phyloP scores from a whole-genome alignment of 140 eudicot genomes.

The Stevia rebaudiana region DNA sequence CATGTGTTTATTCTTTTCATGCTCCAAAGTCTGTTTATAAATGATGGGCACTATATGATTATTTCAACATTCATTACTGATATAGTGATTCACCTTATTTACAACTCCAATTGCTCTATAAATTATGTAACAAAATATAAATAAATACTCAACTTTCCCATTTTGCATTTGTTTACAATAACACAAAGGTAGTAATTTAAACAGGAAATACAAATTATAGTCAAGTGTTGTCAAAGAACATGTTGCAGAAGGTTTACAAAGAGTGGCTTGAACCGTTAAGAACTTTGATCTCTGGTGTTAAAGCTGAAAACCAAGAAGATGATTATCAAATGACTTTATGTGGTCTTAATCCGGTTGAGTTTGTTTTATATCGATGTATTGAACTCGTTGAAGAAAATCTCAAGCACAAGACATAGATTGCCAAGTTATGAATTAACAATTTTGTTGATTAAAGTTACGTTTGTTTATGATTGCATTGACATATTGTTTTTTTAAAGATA shows the following conservation, averaged over 20 bases:
- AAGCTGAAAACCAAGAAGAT: slow-evolving; percentile 43
- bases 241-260: slow-evolving; percentile 50
- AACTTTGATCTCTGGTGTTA: slow-evolving; percentile 41
- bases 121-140: neutral
- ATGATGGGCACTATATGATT: neutral
- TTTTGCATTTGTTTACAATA: neutral
- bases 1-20: slow-evolving; percentile 5
- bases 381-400: slow-evolving; percentile 89
- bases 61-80: neutral
- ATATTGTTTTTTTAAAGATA: too few species aligned
- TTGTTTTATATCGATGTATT: slow-evolving; percentile 76
- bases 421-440: neutral
- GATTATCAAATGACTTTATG: slow-evolving; percentile 33
- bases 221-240: slow-evolving; percentile 54
- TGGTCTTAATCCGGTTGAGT: slow-evolving; percentile 70
- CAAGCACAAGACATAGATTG: slow-evolving; percentile 20
- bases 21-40: neutral
- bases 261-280: slow-evolving; percentile 88
- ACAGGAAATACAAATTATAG: slow-evolving; percentile 78
- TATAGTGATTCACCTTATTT: neutral
- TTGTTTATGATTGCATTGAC: neutral
- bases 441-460: neutral
- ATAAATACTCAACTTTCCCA: neutral
- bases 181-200: slow-evolving; percentile 8
- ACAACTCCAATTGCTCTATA: neutral